Evolutionary conservation across 176 grass and related monocot genomes (phyloP), one percentile per base, ranked within the genome.

Genomic region (Rhynchospora breviuscula): DNA sequence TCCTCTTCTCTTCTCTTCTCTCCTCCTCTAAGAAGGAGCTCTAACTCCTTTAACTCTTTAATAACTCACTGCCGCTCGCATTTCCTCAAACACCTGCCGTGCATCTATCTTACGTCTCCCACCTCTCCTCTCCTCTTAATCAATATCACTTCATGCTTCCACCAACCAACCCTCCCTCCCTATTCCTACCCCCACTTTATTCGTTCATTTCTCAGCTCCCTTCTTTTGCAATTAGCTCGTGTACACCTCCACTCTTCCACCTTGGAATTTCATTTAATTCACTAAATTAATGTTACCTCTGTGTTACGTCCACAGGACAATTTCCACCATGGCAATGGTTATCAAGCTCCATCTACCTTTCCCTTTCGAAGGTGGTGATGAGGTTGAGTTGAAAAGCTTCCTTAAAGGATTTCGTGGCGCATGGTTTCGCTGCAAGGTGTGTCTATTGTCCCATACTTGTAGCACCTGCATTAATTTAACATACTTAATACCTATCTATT

Each of bases 361-460:
- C 73, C 90, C 93, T 3, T 95, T 86, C 52, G 78, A 87, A 64
- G 12, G 61, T 62, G 90, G 89, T 11, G 81, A 93, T 35, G 58
- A 87, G 21, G 88, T 81, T 7, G 90, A 96, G 67, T 11, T 59
- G 6, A 93, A 46, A 23, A 78, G 75, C 83, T 86, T 86, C 58
- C 4, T 62, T 0, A 4, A 6, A 4, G 93, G 90, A 43, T 96
- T 1, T 79, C 74, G 56, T 17, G 85, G 90, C 11, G 83, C 90
- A 25, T 96, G 93, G 93, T 96, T 96, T 84, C 87, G 83, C 23
- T 96, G 85, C 67, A 95, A 93, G 93, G 90, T 95, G 48, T 35
- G 31, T 15, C 11, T 43, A 21, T 52, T 8, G 29, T 67, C 15
- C 15, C 52, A 48, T 83, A 59, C 22, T 83, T 25, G 19, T 45